These are phyloP conservation scores for Barbatosphaeria neglecta DNA, from an alignment of 495 filamentous ascomycete genomes.

Conservation along the genomic window DNA sequence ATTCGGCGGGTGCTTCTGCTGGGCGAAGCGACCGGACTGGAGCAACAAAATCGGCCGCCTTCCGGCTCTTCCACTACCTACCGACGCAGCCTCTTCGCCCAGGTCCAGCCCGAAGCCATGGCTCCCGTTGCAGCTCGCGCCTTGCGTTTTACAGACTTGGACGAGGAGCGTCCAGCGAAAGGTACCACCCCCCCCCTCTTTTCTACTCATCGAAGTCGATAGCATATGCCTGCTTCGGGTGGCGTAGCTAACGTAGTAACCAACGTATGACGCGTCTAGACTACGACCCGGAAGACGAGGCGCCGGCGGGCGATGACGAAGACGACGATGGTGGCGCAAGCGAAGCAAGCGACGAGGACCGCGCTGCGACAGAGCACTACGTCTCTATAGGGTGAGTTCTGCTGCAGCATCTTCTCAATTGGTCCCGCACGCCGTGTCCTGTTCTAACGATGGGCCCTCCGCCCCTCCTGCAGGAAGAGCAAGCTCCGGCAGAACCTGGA, in stretches of 20 bases:
- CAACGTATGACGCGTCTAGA: slow-evolving; percentile 38
- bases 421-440: too few species aligned
- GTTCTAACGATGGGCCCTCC: slow-evolving; percentile 3
- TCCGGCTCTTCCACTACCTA: too few species aligned
- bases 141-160: not conserved
- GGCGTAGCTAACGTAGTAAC: not conserved
- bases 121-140: not conserved
- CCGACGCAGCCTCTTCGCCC: too few species aligned
- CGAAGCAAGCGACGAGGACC: slow-evolving; percentile 33
- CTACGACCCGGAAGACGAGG: slow-evolving; percentile 76
- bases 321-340: slow-evolving; percentile 42
- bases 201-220: too few species aligned
- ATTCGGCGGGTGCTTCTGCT: not conserved
- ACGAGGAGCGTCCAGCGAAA: not conserved
- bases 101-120: too few species aligned
- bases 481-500: slow-evolving; percentile 66
- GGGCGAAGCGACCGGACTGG: too few species aligned
- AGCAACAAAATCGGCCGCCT: too few species aligned
- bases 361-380: slow-evolving; percentile 70
- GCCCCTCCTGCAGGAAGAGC: slow-evolving; percentile 73
- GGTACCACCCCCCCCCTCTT: not conserved
- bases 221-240: not conserved
- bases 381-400: slow-evolving; percentile 55
- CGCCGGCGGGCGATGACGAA: slow-evolving; percentile 31
- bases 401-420: not conserved